phyloP scores from a whole-genome alignment of 139 green algal species.

The Choricystis sp. region DNA sequence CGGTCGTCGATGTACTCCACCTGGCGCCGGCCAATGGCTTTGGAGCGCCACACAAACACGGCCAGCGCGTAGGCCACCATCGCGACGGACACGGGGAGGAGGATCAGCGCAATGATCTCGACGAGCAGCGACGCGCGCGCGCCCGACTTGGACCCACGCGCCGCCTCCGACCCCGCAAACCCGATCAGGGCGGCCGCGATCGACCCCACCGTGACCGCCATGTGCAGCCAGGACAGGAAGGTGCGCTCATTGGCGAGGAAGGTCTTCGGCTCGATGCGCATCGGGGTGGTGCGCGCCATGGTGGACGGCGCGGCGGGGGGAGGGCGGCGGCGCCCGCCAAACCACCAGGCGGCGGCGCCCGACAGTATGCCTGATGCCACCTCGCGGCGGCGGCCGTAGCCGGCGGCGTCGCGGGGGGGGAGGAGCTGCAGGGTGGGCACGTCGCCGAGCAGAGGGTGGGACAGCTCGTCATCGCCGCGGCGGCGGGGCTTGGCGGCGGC shows the following conservation, averaged over 20 bases:
- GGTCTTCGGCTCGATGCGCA: slow-evolving; percentile 83
- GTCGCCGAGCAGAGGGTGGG: slow-evolving; percentile 65
- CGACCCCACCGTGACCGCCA: slow-evolving; percentile 74
- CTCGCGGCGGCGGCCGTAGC: not conserved
- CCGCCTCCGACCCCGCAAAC: slow-evolving; percentile 20
- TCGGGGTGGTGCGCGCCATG: slow-evolving; percentile 22
- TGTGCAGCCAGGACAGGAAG: slow-evolving; percentile 90
- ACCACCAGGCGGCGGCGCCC: not conserved
- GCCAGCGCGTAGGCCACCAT: slow-evolving; percentile 68
- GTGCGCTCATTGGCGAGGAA: slow-evolving; percentile 96
- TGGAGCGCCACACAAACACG: slow-evolving; percentile 55
- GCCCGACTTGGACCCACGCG: not conserved
- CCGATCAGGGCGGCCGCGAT: slow-evolving; percentile 58
- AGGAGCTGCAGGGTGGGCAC: slow-evolving; percentile 65
- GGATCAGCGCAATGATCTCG: slow-evolving; percentile 67
- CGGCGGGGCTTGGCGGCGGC: slow-evolving; percentile 14
- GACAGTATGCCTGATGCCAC: not conserved
- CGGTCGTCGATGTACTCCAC: slow-evolving; percentile 58
- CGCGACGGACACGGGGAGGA: slow-evolving; percentile 65
- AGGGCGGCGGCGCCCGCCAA: slow-evolving; percentile 1
- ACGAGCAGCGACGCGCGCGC: slow-evolving; percentile 23
- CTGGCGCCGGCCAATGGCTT: slow-evolving; percentile 45
- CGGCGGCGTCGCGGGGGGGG: not conserved
- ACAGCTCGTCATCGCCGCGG: slow-evolving; percentile 33
- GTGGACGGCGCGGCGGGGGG: not conserved